Conservation (phyloP, 140 eudicot genomes). For the Erigeron philadelphicus region DNA sequence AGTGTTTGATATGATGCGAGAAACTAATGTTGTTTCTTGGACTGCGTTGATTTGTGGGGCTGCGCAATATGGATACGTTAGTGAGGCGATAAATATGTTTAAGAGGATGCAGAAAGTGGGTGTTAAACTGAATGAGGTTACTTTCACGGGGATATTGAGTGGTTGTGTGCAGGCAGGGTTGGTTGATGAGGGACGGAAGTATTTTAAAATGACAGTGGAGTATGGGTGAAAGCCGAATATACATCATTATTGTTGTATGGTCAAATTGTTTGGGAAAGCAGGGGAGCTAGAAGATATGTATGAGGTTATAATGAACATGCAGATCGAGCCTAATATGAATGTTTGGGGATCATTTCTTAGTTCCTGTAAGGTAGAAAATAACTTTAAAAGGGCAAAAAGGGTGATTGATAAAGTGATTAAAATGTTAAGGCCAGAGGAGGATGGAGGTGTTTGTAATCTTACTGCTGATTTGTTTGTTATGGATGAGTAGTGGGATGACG, state of each 20-base stretch:
- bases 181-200: constrained; percentile 48
- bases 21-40: constrained; percentile 47
- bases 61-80: constrained; percentile 42
- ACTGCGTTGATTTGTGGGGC: constrained; percentile 61
- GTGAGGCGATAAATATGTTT: constrained; percentile 43
- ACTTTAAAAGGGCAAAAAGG: constrained; percentile 55
- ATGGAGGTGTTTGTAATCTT: constrained; percentile 54
- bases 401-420: constrained; percentile 40
- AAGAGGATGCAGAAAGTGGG: constrained; percentile 41
- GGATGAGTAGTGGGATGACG: constrained; percentile 54
- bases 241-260: constrained; percentile 68
- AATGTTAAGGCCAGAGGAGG: constrained; percentile 45
- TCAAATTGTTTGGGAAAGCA: constrained; percentile 57
- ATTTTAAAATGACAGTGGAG: constrained; percentile 38
- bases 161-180: constrained; percentile 61
- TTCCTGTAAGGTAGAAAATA: constrained; percentile 51
- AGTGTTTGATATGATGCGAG: constrained; percentile 29
- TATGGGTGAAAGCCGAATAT: constrained; percentile 45
- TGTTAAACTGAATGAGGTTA: constrained; percentile 46
- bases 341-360: constrained; percentile 55
- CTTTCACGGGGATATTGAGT: constrained; percentile 55
- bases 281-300: constrained; percentile 44
- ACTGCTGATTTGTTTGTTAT: constrained; percentile 52
- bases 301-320: constrained; percentile 47
- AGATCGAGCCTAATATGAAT: constrained; percentile 46